These are phyloP conservation scores for Gastrolobium villosum DNA, from an alignment of 306 rosid genomes.

Conservation along the genomic window DNA sequence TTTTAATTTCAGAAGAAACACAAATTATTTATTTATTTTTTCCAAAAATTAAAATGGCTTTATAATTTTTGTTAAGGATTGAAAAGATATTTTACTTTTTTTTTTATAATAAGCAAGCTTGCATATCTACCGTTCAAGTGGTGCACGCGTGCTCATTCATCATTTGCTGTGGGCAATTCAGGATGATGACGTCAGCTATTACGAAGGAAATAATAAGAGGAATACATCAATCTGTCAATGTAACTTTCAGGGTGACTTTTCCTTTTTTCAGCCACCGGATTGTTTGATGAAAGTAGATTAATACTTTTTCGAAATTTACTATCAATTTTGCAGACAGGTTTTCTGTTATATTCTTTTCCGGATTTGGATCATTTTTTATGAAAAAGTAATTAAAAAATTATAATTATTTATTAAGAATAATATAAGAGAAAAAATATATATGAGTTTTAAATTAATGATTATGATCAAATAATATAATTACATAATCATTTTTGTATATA, in stretches of 20 bases:
- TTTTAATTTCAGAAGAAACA: not conserved
- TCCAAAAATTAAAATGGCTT: too few species aligned
- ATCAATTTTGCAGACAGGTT: not conserved
- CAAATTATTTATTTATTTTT: too few species aligned
- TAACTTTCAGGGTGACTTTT: constrained; percentile 46
- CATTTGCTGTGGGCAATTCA: constrained; percentile 51
- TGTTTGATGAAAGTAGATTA: not conserved
- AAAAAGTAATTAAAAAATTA: too few species aligned
- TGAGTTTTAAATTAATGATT: too few species aligned
- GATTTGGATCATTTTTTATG: too few species aligned
- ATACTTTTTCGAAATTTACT: too few species aligned
- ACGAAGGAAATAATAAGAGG: constrained; percentile 43
- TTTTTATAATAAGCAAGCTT: constrained; percentile 51
- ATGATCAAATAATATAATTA: too few species aligned
- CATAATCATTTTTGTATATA: too few species aligned
- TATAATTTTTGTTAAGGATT: too few species aligned
- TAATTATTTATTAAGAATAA: too few species aligned
- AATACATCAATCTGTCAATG: constrained; percentile 51
- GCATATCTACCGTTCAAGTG: constrained; percentile 62
- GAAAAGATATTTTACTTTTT: not conserved
- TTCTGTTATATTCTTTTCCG: not conserved
- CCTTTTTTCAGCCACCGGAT: not conserved
- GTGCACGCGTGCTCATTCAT: constrained; percentile 57
- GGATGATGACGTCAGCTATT: constrained; percentile 60
- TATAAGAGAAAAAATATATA: too few species aligned